Conservation (phyloP, 2,329 filamentous ascomycete genomes). For the Elsinoe perseae region DNA sequence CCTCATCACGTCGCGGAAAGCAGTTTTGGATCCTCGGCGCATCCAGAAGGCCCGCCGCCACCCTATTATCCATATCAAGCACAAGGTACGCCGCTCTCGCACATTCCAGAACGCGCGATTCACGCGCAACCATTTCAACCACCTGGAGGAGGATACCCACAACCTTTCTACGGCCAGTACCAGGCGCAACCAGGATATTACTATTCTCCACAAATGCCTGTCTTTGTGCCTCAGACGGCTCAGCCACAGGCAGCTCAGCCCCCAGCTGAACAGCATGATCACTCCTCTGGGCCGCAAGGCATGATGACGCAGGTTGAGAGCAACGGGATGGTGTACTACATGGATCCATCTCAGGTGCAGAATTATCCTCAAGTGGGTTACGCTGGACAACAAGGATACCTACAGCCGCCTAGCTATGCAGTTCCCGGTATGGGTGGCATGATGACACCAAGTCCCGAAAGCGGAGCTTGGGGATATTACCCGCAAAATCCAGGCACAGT, state of each 20-base stretch:
- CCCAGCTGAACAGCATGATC: conserved; percentile 24
- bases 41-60: conserved; percentile 40
- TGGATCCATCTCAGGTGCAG: conserved; percentile 61
- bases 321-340: conserved; percentile 92
- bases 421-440: conserved; percentile 66
- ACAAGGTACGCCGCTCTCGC: conserved; percentile 74
- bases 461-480: conserved; percentile 6
- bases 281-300: conserved; percentile 37
- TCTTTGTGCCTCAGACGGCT: conserved; percentile 26
- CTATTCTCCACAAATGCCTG: conserved; percentile 47
- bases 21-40: conserved; percentile 27
- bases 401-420: conserved; percentile 42
- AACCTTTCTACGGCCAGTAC: conserved; percentile 49
- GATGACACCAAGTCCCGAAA: conserved; percentile 55
- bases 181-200: conserved; percentile 56
- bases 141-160: conserved; percentile 49
- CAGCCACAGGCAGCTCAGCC: conserved; percentile 30
- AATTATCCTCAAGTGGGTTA: conserved; percentile 14
- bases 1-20: conserved; percentile 59
- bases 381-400: conserved; percentile 28
- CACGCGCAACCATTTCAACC: conserved; percentile 87
- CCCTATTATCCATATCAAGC: conserved; percentile 55
- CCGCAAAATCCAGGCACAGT: conserved; percentile 30
- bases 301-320: conserved; percentile 73
- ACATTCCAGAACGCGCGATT: conserved; percentile 86